Evolutionary conservation across 2,329 filamentous ascomycete species (phyloP), one percentile per base, ranked within the genome.

Genomic region (Conoideocrella luteorostrata): DNA sequence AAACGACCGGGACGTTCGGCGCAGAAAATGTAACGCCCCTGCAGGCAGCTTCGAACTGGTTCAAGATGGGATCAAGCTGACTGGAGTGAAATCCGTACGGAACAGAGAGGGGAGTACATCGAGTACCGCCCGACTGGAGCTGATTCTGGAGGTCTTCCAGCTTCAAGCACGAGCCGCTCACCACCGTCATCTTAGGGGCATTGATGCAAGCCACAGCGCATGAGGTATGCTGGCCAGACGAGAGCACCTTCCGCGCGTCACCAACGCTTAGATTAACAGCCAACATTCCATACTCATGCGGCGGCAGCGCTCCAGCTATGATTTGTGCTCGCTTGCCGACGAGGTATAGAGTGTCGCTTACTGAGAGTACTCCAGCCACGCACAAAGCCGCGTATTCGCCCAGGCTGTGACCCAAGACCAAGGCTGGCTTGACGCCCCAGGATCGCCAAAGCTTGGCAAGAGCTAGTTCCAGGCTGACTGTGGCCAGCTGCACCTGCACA

Each of bases 271-370:
- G 32, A 18, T 34, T 34, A 7, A 34, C n/a, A 11, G 32, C 32
- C 32, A 34, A 17, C 32, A 34, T 34, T 6, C 32, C 32, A 18
- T 34, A 34, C 13, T 34, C n/a, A 18, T 18, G 13, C 5, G 32
- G 13, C 13, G 32, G 17, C 32, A 34, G 32, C 7, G 32, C 32
- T 11, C 11, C 32, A 2, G 32, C 15, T 18, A 34, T 34, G 32
- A 34, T 34, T 18, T 34, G 32, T 15, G 85, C 84, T 50, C 86
- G 77, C 44, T 70, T 62, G 34, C 86, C 86, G 20, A 89, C 84
- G 1, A 90, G 71, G 51, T 81, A 84, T 44, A 93, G 75, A 55
- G 84, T 78, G 58, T 88, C 84, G 52, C 78, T 79, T 17, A 78
- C 80, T 11, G 82, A 85, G 17, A 88, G 68, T 17, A 88, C 82